Evolutionary conservation across 1,284 basidiomycete genomes (phyloP).

Genomic region (Moniliella sp.): DNA sequence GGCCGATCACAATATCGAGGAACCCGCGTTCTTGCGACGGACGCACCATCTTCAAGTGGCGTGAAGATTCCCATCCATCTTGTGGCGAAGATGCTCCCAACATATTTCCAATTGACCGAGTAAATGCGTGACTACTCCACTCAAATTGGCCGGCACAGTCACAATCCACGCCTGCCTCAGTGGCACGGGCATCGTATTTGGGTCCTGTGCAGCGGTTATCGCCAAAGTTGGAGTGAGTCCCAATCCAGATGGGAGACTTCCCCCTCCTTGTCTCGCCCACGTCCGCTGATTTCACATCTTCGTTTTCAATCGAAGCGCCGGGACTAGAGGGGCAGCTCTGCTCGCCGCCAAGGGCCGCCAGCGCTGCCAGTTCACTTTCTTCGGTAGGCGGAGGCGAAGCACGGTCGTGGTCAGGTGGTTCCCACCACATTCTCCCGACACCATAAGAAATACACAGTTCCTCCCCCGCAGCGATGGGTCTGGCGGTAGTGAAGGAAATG

Average conservation of each 20-base stretch:
- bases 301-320: too few species aligned
- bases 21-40: too few species aligned
- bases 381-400: not conserved
- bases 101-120: too few species aligned
- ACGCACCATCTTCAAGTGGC: too few species aligned
- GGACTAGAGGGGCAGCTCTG: not conserved
- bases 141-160: constrained; percentile 43
- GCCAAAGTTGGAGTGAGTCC: constrained; percentile 30
- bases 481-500: constrained; percentile 47
- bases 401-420: constrained; percentile 1
- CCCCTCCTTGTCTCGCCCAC: too few species aligned
- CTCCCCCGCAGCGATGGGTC: constrained; percentile 44
- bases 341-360: constrained; percentile 2
- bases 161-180: constrained; percentile 58
- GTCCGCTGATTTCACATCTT: too few species aligned
- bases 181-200: constrained; percentile 27
- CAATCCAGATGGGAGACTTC: too few species aligned
- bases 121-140: not conserved
- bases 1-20: too few species aligned
- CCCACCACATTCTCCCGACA: constrained; percentile 29
- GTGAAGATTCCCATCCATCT: too few species aligned
- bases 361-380: not conserved
- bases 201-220: constrained; percentile 32
- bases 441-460: constrained; percentile 63
- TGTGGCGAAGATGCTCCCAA: too few species aligned